Base-by-base conservation (phyloP, 2,329 filamentous ascomycete genomes). In the Colletotrichum sp. region DNA sequence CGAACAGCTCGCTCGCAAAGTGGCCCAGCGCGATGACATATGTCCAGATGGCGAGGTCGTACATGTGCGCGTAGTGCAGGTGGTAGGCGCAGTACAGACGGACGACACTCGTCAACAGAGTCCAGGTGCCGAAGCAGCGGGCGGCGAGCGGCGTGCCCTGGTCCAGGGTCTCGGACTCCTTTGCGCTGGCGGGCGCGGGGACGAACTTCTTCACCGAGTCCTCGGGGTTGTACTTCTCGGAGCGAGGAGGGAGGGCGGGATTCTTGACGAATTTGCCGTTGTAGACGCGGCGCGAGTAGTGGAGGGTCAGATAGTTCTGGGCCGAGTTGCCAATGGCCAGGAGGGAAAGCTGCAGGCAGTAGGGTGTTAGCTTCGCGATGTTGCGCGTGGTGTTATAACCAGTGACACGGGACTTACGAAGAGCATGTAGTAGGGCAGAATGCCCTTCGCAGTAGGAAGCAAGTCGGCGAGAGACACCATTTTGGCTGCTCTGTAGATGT, bases 221-320 rank as follows among this genome's bases (percentile, higher is more conserved):
- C 26, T 90, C 89, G 15, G 88, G 88, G 80, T 90, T 86, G 83
- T 84, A 87, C 49, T 80, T 82, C 62, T 82, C 81, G 68, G 87
- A 84, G 72, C 82, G 85, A 64, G 85, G 81, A 12, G 84, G 84
- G 13, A 90, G 84, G 36, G 84, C 82, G 52, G 84, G 75, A 86
- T 91, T 91, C 69, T 86, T 84, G 24, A 92, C 85, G 80, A 92
- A 92, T 78, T 86, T 86, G 76, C 92, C 92, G 80, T 93, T 92
- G 89, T 99, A 99, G 82, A 99, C 92, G 84, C 95, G 94, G n/a
- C 93, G 92, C 9, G 96, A 96, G 87, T 95, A 98, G 84, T 93
- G 89, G 5, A 96, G 90, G 21, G 95, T 98, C 44, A 88, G 81
- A 86, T 98, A 98, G 82, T 95, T 92, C 88, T 98, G 96, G 63